Evolutionary conservation across 805 yeast genomes (phyloP), one percentile per base, ranked within the genome.

Genomic region (Vanderwaltozyma yarrowii): DNA sequence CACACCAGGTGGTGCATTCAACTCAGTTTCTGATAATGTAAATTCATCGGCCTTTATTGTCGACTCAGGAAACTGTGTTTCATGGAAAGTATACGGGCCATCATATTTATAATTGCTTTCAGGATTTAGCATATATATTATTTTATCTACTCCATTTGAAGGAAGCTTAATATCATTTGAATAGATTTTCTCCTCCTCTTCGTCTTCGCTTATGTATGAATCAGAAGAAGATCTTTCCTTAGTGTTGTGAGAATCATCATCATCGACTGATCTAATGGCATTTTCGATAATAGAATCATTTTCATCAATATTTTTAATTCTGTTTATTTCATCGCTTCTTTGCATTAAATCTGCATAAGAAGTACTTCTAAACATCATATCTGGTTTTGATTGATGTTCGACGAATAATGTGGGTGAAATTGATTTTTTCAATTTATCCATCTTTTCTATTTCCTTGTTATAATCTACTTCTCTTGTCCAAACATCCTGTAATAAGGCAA

Each of bases 1-100:
- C 0, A 80, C 67, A 0, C 96, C 96, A 4, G 89, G 64, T 1
- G 97, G 92, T 1, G 83, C 88, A 13, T 68, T 61, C 27, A 82
- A 61, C 1, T 61, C 64, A 18, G 70, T 73, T 28, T 72, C 71
- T 5, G 75, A 62, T 25, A 81, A 64, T 4, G 73, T 55, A 32
- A 64, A 72, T 46, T 78, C 86, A 11, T 71, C 65, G 16, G 68
- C 65, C 15, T 45, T 46, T 5, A 61, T 67, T 2, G 70, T 67
- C 20, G 69, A 69, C 37, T 62, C 60, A 2, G 64, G 67, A 33
- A 70, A 51, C 1, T 59, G 54, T 0, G 95, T 83, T 2, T 80
- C 74, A 0, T 59, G 58, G 54, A 83, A 94, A 3, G 64, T 59
- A 7, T 60, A 64, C 0, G 94, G 89, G 0, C 96, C 96, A 15